phyloP scores from a whole-genome alignment of 768 basidiomycete genomes.

The Kwoniella newhampshirensis region DNA sequence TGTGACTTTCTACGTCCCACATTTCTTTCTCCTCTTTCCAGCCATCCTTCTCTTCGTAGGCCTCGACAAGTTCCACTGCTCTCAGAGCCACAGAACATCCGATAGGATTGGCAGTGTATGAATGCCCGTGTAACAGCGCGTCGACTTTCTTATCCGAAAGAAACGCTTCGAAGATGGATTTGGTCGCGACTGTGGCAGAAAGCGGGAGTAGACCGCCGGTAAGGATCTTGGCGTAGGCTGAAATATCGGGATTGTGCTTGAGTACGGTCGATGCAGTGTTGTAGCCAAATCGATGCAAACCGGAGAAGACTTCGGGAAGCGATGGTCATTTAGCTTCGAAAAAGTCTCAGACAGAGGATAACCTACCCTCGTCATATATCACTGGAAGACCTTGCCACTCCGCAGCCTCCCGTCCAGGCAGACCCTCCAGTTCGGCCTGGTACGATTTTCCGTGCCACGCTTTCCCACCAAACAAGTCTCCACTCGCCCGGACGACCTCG shows the following conservation, averaged over 20 bases:
- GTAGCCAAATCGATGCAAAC: conserved; percentile 82
- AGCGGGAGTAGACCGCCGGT: conserved; percentile 90
- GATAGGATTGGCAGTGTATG: conserved; percentile 89
- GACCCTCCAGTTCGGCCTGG: conserved; percentile 10
- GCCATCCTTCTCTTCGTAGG: conserved; percentile 49
- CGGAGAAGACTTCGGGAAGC: conserved; percentile 72
- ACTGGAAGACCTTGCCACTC: conserved; percentile 76
- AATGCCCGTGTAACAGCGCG: conserved; percentile 89
- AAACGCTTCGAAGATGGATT: conserved; percentile 78
- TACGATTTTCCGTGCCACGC: conserved; percentile 26
- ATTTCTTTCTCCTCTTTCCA: conserved; percentile 64
- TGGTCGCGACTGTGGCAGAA: conserved; percentile 76
- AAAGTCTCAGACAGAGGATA: not conserved
- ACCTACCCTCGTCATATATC: conserved; percentile 75
- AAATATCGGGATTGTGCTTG: conserved; percentile 75
- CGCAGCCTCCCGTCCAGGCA: conserved; percentile 12
- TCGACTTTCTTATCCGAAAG: conserved; percentile 71
- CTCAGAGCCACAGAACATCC: conserved; percentile 89
- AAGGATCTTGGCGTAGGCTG: conserved; percentile 87
- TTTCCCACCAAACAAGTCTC: conserved; percentile 45
- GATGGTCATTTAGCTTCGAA: not conserved
- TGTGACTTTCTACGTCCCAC: conserved; percentile 58
- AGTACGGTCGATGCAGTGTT: conserved; percentile 64
- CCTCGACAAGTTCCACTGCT: conserved; percentile 68
- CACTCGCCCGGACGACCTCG: conserved; percentile 67